Percentiles rank a stretch among this genome's conserved stretches.
These are phyloP conservation scores for Vigna reflexopilosa DNA, from an alignment of 306 rosid species.

Conservation along the genomic window DNA sequence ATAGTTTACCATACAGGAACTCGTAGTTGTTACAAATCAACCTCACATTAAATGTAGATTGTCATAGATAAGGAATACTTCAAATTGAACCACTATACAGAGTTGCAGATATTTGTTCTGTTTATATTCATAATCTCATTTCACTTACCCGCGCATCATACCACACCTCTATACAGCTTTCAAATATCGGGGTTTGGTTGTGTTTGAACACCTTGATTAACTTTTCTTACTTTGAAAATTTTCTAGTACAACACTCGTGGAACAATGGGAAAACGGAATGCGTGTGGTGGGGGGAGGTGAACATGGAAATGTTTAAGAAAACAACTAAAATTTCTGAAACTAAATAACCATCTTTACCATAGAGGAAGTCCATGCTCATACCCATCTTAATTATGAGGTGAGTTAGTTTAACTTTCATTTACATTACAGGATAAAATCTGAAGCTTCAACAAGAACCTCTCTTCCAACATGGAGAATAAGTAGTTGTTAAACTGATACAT, in stretches of 20 bases:
- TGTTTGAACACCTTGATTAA: neutral
- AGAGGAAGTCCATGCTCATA: neutral
- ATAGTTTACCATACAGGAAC: conserved; percentile 36
- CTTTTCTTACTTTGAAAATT: neutral
- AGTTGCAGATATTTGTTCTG: conserved; percentile 9
- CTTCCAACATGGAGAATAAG: neutral
- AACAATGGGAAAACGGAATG: too few relatives aligned
- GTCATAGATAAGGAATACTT: conserved; percentile 32
- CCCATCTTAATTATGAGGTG: neutral
- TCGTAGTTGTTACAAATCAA: conserved; percentile 37
- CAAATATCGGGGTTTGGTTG: neutral
- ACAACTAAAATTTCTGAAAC: neutral
- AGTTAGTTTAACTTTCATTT: neutral
- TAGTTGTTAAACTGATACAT: neutral
- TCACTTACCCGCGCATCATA: neutral
- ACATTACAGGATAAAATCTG: neutral
- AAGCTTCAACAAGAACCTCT: neutral
- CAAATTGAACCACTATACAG: conserved; percentile 20
- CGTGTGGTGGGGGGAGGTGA: neutral
- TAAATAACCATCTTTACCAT: neutral
- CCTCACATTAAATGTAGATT: conserved; percentile 33
- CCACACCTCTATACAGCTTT: neutral
- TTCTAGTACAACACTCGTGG: neutral
- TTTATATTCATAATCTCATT: conserved; percentile 23
- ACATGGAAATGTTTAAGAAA: neutral